These are phyloP conservation scores for Saksenaea oblongispora DNA, from an alignment of 371 early-diverging fungal genomes.

Conservation along the genomic window DNA sequence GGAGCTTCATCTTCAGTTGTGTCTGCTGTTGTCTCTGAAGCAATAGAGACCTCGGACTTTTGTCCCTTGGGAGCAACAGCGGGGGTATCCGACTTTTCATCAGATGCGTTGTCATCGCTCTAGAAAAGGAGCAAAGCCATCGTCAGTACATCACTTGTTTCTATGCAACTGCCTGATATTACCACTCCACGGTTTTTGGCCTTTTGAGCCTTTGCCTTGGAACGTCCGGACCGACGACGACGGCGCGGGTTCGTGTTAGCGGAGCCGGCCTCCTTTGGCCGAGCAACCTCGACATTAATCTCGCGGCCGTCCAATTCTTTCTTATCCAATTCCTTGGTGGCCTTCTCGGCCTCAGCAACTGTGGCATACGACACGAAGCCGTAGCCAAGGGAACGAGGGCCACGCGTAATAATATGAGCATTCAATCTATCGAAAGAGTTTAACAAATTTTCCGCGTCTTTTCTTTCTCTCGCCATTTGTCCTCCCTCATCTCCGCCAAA, in stretches of 20 bases:
- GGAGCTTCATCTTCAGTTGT: not conserved
- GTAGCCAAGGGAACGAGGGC: slow-evolving; percentile 78
- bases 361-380: slow-evolving; percentile 88
- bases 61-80: slow-evolving; percentile 3
- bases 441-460: not conserved
- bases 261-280: slow-evolving; percentile 41
- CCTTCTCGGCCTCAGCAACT: slow-evolving; percentile 69
- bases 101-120: slow-evolving; percentile 10
- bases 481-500: not conserved
- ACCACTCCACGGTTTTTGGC: not conserved
- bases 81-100: not conserved
- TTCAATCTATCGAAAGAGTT: slow-evolving; percentile 25
- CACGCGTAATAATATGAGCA: slow-evolving; percentile 72
- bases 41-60: slow-evolving; percentile 3
- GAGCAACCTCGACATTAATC: slow-evolving; percentile 86
- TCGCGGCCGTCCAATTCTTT: slow-evolving; percentile 72
- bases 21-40: slow-evolving; percentile 4
- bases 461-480: not conserved
- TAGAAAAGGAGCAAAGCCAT: not conserved
- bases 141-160: not conserved
- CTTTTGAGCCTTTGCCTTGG: not conserved
- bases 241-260: slow-evolving; percentile 11
- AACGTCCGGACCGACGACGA: slow-evolving; percentile 7
- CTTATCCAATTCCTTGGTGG: slow-evolving; percentile 67
- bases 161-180: not conserved